These are phyloP conservation scores for Diaporthe humulicola DNA, from an alignment of 2,329 filamentous ascomycete species.

Conservation along the genomic window DNA sequence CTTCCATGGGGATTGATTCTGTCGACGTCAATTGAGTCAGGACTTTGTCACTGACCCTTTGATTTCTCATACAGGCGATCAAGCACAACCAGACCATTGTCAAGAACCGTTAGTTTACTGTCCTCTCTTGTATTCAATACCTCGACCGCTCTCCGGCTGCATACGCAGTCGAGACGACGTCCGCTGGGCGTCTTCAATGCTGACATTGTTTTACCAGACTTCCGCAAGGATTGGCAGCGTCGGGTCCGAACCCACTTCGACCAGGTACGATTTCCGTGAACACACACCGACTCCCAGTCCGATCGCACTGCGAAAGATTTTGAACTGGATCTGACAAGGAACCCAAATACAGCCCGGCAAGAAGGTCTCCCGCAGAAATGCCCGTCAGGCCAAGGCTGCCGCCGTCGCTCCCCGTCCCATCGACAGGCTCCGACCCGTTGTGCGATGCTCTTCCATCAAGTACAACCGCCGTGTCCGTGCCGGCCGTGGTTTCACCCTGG, in stretches of 20 bases:
- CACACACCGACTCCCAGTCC: neutral
- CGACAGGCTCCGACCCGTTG: constrained; percentile 95
- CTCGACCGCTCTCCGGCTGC: constrained; percentile 45
- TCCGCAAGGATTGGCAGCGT: constrained; percentile 99
- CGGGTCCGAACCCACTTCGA: constrained; percentile 99
- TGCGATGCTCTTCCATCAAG: constrained; percentile 98
- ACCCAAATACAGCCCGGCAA: constrained; percentile 81
- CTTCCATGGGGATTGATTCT: constrained; percentile 27
- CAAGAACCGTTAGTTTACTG: constrained; percentile 83
- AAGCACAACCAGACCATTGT: constrained; percentile 99
- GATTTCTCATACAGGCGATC: constrained; percentile 79
- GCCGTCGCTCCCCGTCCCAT: constrained; percentile 95
- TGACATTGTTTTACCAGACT: constrained; percentile 74
- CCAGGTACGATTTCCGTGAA: constrained; percentile 79
- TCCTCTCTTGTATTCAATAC: constrained; percentile 38
- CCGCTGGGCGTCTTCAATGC: constrained; percentile 36
- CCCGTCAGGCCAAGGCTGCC: constrained; percentile 94
- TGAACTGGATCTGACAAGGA: constrained; percentile 51
- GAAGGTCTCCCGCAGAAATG: constrained; percentile 92
- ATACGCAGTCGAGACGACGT: constrained; percentile 33
- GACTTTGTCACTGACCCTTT: constrained; percentile 47
- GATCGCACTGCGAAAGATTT: constrained; percentile 1
- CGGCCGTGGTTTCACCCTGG: constrained; percentile 96
- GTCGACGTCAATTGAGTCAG: constrained; percentile 43
- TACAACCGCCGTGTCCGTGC: constrained; percentile 98